Percentiles rank a stretch among this genome's conserved stretches.
Conservation (phyloP, 2,329 filamentous ascomycete genomes). For the Neocucurbitaria cava region DNA sequence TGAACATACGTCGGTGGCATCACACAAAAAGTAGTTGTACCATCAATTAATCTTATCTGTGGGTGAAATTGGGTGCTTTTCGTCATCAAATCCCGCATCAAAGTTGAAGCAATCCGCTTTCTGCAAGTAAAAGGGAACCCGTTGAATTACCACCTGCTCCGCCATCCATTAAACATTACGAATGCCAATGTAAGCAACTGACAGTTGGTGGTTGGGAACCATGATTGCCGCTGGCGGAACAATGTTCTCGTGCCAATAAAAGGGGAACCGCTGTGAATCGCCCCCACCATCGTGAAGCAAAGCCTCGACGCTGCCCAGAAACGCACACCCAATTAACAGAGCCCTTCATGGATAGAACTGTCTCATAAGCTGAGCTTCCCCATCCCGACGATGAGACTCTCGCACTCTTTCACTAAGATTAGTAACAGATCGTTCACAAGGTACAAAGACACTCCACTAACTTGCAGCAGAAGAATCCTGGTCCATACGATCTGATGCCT, state of each 20-base stretch:
- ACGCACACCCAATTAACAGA: neutral
- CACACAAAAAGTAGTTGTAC: no score
- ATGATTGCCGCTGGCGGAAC: no score
- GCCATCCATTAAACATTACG: no score
- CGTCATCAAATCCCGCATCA: no score
- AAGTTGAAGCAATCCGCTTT: no score
- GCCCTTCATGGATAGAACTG: neutral
- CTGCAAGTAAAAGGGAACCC: no score
- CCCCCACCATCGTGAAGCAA: neutral
- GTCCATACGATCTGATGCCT: constrained; percentile 24
- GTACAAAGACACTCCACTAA: constrained; percentile 17
- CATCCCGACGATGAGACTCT: neutral
- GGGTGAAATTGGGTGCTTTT: no score
- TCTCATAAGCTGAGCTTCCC: neutral
- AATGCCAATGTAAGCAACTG: no score
- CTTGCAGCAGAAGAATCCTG: constrained; percentile 18
- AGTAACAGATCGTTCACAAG: neutral
- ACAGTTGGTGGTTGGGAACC: no score
- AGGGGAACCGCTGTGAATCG: neutral
- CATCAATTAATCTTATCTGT: no score
- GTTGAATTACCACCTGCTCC: no score
- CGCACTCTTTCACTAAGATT: neutral
- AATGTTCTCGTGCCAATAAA: no score
- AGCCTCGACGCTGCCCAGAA: neutral
- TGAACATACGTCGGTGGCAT: constrained; percentile 7